These are phyloP conservation scores for Aspergillus intermedius DNA, from an alignment of 2,329 filamentous ascomycete species.

Conservation along the genomic window DNA sequence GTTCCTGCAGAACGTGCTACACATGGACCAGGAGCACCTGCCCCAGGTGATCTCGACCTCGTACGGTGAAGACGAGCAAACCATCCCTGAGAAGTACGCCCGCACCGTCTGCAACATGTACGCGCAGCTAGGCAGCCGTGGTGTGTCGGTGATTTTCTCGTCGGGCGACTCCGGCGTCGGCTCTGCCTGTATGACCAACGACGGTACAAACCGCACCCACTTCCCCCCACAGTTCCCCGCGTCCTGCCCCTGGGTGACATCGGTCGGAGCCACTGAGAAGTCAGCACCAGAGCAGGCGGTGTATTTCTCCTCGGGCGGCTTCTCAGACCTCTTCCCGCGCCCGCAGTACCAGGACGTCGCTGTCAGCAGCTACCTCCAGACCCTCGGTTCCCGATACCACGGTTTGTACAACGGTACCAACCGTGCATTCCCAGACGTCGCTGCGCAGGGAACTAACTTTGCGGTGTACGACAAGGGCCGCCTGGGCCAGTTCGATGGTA, in stretches of 20 bases:
- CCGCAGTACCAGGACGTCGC: conserved; percentile 29
- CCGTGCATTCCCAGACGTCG: conserved; percentile 37
- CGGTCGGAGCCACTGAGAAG: conserved; percentile 36
- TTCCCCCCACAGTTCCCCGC: conserved; percentile 40
- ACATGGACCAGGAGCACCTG: conserved; percentile 20
- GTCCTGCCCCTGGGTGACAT: conserved; percentile 34
- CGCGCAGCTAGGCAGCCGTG: conserved; percentile 46
- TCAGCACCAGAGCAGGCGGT: conserved; percentile 34
- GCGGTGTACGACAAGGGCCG: conserved; percentile 27
- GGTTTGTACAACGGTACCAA: conserved; percentile 28
- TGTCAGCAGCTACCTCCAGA: conserved; percentile 28
- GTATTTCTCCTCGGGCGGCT: conserved; percentile 39
- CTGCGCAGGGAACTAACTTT: conserved; percentile 31
- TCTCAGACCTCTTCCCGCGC: conserved; percentile 32
- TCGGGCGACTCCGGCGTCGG: conserved; percentile 46
- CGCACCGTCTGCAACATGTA: conserved; percentile 37
- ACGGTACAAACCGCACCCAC: conserved; percentile 30
- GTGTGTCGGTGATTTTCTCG: conserved; percentile 44
- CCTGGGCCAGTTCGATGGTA: conserved; percentile 29
- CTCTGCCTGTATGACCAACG: conserved; percentile 26
- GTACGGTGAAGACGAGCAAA: conserved; percentile 38
- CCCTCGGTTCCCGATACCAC: conserved; percentile 18
- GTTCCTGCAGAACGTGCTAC: conserved; percentile 28
- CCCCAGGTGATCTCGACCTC: conserved; percentile 37
- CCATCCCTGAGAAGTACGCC: conserved; percentile 32